Evolutionary conservation across 139 green algal species (phyloP).

Genomic region (Chlamydomonas sphaeroides): DNA sequence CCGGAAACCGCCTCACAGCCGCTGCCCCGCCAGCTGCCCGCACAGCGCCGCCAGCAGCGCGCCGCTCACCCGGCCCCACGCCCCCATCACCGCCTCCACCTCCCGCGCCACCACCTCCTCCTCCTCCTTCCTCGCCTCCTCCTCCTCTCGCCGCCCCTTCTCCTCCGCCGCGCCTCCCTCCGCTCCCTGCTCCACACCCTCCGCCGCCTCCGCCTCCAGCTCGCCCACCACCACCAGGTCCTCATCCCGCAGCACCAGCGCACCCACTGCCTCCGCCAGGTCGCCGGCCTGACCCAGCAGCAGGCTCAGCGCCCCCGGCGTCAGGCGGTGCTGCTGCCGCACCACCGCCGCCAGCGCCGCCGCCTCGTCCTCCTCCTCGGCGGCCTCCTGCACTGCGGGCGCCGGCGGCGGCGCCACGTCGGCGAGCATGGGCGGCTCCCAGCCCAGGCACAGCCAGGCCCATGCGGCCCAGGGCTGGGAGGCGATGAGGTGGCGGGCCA

Average conservation of each 20-base stretch:
- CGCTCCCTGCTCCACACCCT: too few relatives aligned
- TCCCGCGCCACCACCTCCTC: neutral
- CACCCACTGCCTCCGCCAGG: neutral
- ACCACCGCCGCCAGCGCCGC: neutral
- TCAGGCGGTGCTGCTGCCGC: neutral
- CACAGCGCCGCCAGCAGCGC: constrained; percentile 15
- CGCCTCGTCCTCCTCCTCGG: neutral
- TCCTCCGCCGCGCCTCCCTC: too few relatives aligned
- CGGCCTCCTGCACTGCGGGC: neutral
- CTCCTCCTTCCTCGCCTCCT: too few relatives aligned
- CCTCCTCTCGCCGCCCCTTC: too few relatives aligned
- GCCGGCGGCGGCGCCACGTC: neutral
- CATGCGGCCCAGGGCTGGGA: constrained; percentile 27
- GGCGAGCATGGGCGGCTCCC: neutral
- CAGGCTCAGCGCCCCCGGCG: neutral
- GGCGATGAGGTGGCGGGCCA: constrained; percentile 8
- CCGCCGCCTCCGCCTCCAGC: neutral
- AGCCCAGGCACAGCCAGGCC: constrained; percentile 22
- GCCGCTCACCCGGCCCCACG: constrained; percentile 7
- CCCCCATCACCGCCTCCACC: neutral
- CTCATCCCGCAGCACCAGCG: neutral
- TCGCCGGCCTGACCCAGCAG: neutral
- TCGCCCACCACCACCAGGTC: neutral
- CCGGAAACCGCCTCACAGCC: constrained; percentile 1
- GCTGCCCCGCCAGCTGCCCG: constrained; percentile 1